Conservation (phyloP, 768 basidiomycete genomes). For the Mycena galopus region DNA sequence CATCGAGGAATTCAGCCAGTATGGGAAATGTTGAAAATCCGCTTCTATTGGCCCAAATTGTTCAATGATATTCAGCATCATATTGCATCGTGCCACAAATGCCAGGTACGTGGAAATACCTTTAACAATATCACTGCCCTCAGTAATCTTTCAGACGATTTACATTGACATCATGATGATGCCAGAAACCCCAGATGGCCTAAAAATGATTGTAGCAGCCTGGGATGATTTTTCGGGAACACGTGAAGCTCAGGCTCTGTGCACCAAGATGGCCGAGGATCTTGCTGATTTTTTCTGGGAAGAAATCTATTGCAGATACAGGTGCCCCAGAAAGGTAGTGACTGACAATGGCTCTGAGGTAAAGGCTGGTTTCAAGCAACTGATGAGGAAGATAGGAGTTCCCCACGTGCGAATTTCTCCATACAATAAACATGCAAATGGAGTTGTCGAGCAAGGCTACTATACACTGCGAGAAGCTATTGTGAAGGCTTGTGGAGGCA, state of each 20-base stretch:
- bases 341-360: conserved; percentile 43
- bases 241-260: conserved; percentile 45
- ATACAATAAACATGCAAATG: too few species aligned
- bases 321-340: conserved; percentile 39
- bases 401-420: conserved; percentile 46
- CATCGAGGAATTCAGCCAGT: too few species aligned
- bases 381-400: conserved; percentile 28
- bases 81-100: conserved; percentile 43
- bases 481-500: conserved; percentile 41
- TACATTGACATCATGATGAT: conserved; percentile 48
- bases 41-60: too few species aligned
- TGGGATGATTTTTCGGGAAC: conserved; percentile 47
- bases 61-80: too few species aligned
- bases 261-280: conserved; percentile 19
- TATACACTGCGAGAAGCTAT: conserved; percentile 47
- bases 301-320: conserved; percentile 50
- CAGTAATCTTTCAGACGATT: conserved; percentile 38
- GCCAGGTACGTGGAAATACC: conserved; percentile 43
- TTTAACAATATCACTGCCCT: conserved; percentile 22
- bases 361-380: conserved; percentile 37
- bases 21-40: too few species aligned
- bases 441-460: too few species aligned
- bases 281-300: conserved; percentile 48
- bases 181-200: conserved; percentile 37
- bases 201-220: conserved; percentile 22